Percentiles rank a stretch among this genome's conserved stretches.
Evolutionary conservation across 768 basidiomycete genomes (phyloP).

Genomic region (Austroboletus eburneus): DNA sequence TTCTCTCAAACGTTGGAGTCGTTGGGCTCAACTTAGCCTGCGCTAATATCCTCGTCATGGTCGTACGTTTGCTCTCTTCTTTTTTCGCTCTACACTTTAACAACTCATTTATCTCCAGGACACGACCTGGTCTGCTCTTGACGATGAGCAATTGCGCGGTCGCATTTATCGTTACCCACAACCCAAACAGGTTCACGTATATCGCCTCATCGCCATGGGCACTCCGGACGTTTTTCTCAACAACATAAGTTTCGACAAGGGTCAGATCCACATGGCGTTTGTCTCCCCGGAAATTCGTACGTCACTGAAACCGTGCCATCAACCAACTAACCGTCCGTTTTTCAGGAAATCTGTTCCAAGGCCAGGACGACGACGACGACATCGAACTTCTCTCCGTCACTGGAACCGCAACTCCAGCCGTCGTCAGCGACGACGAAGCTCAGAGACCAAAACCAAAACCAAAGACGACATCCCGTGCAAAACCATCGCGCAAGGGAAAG

Average conservation of each 20-base stretch:
- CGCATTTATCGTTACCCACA: constrained; percentile 13
- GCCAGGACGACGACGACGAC: no score
- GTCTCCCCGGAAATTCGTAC: background rate
- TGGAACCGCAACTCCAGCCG: no score
- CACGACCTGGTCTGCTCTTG: constrained; percentile 19
- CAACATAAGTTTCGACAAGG: constrained; percentile 20
- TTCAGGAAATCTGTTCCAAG: no score
- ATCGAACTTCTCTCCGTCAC: no score
- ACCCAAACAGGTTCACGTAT: constrained; percentile 14
- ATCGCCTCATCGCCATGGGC: constrained; percentile 4
- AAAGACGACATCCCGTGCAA: no score
- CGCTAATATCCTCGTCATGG: constrained; percentile 13
- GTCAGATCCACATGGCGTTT: background rate
- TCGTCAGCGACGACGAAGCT: no score
- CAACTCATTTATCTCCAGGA: constrained; percentile 11
- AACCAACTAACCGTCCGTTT: no score
- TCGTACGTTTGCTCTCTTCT: background rate
- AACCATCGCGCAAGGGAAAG: no score
- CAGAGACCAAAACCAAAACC: no score
- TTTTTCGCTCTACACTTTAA: background rate
- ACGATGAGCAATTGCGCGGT: constrained; percentile 16
- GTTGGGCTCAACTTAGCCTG: constrained; percentile 14
- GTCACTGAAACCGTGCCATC: background rate
- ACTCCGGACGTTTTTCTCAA: constrained; percentile 21
- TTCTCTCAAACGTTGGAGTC: constrained; percentile 14